These are phyloP conservation scores for Durotheca rogersii DNA, from an alignment of 495 filamentous ascomycete genomes.

Conservation along the genomic window DNA sequence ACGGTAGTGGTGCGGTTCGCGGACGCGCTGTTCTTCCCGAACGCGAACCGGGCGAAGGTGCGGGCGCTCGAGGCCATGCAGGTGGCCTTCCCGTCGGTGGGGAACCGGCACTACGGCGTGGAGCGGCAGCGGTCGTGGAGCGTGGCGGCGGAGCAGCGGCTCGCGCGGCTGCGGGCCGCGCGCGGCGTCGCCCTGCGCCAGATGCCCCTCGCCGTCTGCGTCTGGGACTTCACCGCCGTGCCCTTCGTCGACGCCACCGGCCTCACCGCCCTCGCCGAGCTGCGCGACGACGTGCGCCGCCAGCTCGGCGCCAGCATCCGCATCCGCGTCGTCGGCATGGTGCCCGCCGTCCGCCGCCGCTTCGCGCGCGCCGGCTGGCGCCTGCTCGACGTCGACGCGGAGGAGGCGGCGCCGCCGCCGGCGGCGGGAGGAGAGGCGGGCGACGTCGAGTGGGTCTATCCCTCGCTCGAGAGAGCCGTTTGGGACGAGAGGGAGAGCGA, in stretches of 20 bases:
- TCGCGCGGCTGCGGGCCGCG: constrained; percentile 34
- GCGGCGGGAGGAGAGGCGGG: constrained; percentile 11
- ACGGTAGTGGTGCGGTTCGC: constrained; percentile 44
- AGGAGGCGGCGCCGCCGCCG: no score
- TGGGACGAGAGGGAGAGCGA: constrained; percentile 35
- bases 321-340: constrained; percentile 36
- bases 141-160: constrained; percentile 39
- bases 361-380: constrained; percentile 36
- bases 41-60: constrained; percentile 47
- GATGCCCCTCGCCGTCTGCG: constrained; percentile 31
- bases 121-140: constrained; percentile 49
- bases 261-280: constrained; percentile 34
- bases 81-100: constrained; percentile 35
- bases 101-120: constrained; percentile 35
- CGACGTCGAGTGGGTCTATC: constrained; percentile 31
- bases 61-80: constrained; percentile 46
- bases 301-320: constrained; percentile 32
- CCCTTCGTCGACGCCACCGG: constrained; percentile 38
- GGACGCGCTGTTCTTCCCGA: constrained; percentile 51
- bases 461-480: constrained; percentile 32
- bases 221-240: constrained; percentile 36
- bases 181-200: constrained; percentile 26
- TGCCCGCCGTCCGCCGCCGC: constrained; percentile 23
- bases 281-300: constrained; percentile 32
- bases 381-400: constrained; percentile 33